phyloP scores from a whole-genome alignment of 1,139 yeast genomes.

The Yamadazyma triangularis region DNA sequence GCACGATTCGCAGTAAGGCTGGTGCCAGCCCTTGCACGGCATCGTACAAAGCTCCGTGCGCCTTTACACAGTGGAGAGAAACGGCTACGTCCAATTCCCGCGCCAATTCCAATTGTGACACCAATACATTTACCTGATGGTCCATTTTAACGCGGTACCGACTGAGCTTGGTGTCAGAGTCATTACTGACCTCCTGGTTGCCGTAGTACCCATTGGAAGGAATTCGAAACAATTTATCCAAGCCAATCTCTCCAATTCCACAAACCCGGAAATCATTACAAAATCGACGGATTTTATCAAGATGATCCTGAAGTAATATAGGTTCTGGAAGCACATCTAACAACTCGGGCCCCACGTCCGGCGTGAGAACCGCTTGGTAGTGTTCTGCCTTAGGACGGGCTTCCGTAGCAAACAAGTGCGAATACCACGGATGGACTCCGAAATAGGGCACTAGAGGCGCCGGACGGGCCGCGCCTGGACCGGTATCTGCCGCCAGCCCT shows the following conservation, averaged over 20 bases:
- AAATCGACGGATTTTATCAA: conserved; percentile 23
- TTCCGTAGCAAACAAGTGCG: conserved; percentile 50
- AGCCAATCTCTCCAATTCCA: conserved; percentile 84
- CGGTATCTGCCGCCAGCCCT: too few relatives aligned
- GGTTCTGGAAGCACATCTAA: conserved; percentile 61
- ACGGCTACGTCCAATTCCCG: conserved; percentile 43
- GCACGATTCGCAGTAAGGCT: conserved; percentile 46
- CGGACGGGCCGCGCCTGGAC: too few relatives aligned
- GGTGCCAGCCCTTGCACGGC: conserved; percentile 23
- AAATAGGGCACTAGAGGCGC: conserved; percentile 64
- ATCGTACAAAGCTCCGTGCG: conserved; percentile 59
- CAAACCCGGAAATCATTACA: conserved; percentile 13
- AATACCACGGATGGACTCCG: conserved; percentile 92
- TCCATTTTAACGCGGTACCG: conserved; percentile 48
- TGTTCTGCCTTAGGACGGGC: conserved; percentile 42
- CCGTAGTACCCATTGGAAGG: conserved; percentile 61
- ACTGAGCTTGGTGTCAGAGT: conserved; percentile 24
- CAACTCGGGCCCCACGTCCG: conserved; percentile 39
- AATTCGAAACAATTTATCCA: conserved; percentile 71
- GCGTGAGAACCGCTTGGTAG: conserved; percentile 47
- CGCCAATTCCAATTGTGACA: conserved; percentile 53
- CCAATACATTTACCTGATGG: conserved; percentile 61
- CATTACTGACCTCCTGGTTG: conserved; percentile 14
- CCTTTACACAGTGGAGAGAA: conserved; percentile 82
- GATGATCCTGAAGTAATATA: conserved; percentile 33